Conservation (phyloP, 2,329 filamentous ascomycete species). For the Didymella arachidicola region DNA sequence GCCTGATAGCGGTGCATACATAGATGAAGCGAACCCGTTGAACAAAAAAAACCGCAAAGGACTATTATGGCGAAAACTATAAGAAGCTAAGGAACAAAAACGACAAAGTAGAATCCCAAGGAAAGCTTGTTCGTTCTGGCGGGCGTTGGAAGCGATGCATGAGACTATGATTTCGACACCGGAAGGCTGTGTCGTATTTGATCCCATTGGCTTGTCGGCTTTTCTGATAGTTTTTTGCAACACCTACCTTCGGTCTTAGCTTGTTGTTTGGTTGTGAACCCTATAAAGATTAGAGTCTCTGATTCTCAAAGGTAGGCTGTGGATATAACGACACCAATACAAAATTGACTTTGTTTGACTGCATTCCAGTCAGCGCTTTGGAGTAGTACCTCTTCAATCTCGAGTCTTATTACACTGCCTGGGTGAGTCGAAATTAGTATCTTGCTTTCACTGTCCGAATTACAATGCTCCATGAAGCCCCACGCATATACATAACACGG, state of each 20-base stretch:
- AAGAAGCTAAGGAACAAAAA: slow-evolving; percentile 19
- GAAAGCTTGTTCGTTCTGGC: slow-evolving; percentile 33
- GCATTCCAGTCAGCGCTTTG: too few species aligned
- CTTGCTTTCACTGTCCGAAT: background rate
- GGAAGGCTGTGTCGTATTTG: slow-evolving; percentile 25
- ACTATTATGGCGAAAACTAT: slow-evolving; percentile 25
- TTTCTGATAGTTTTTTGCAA: background rate
- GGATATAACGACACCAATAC: too few species aligned
- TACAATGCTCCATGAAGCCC: background rate
- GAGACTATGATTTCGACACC: slow-evolving; percentile 34
- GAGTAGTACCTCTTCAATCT: too few species aligned
- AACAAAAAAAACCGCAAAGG: slow-evolving; percentile 21
- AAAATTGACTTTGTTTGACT: too few species aligned
- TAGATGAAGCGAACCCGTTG: slow-evolving; percentile 30
- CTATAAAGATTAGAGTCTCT: too few species aligned
- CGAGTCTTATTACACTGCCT: background rate
- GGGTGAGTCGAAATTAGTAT: background rate
- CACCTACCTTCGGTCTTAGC: background rate
- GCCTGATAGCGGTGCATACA: slow-evolving; percentile 25
- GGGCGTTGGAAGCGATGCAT: slow-evolving; percentile 32
- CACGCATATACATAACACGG: background rate
- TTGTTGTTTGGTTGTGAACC: background rate
- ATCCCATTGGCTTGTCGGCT: background rate
- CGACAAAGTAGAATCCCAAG: slow-evolving; percentile 24
- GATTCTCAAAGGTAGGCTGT: too few species aligned